Evolutionary conservation across 116 monocot genomes (phyloP), one percentile per base, ranked within the genome.

Genomic region (Posidonia oceanica): DNA sequence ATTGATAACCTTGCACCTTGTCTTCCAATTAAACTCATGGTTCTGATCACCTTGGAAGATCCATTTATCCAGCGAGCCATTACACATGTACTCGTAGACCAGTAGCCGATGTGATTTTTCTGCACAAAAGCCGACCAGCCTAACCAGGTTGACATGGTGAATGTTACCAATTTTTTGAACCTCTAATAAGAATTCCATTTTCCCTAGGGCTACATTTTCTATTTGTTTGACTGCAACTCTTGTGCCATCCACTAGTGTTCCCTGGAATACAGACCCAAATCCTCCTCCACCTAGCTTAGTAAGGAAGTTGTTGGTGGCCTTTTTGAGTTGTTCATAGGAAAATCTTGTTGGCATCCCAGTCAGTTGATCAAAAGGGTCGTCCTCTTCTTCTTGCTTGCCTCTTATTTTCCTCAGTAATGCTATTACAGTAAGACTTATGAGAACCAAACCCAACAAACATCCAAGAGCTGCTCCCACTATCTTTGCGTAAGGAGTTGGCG

Each of bases 91-190:
- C 39, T 72, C 78, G 52, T 73, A 78, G 39, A 73, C 72, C 14
- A 78, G 17, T 7, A 71, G 57, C 17, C 65, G 40, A 4, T 66
- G 51, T 11, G 56, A 14, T 52, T 40, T 72, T 21, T 56, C 54
- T 3, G 69, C 57, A 38, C 71, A 77, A 55, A 36, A 77, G 10
- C 77, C 66, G 21, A 71, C 15, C 42, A 77, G 52, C 58, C 66
- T 71, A 5, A 77, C 77, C 58, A 77, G 58, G 54, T 77, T 66
- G 14, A 66, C 16, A 37, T 77, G 77, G 39, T 77, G 71, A 38
- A 77, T 44, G 42, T 41, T 71, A 0, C 66, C 65, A 36, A 77
- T 71, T 0, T 57, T 65, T 40, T 66, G 11, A 2, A 77, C 71
- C 66, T 77, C 77, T 8, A 65, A 53, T 52, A 59, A 14, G 59